These are phyloP conservation scores for Rhizopus sp. DNA, from an alignment of 371 early-diverging fungal genomes.

Conservation along the genomic window DNA sequence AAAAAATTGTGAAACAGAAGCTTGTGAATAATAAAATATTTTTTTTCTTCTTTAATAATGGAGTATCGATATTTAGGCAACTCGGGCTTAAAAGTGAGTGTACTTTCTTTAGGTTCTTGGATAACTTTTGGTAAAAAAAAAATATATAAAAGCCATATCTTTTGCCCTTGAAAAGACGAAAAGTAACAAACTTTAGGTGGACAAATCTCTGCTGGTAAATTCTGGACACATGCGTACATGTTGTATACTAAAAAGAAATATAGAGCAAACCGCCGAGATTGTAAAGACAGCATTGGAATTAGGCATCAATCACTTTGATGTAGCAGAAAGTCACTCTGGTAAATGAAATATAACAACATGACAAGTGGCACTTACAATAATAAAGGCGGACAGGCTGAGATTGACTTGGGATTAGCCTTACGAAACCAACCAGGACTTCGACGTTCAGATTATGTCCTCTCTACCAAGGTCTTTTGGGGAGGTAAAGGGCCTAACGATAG, in stretches of 20 bases:
- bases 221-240: not conserved
- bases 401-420: conserved; percentile 78
- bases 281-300: conserved; percentile 73
- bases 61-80: conserved; percentile 82
- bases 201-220: conserved; percentile 55
- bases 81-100: conserved; percentile 78
- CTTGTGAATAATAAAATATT: conserved; percentile 6
- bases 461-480: conserved; percentile 87
- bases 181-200: conserved; percentile 39
- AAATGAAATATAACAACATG: conserved; percentile 1
- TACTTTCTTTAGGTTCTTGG: conserved; percentile 49
- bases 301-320: conserved; percentile 88
- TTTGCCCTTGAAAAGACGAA: not conserved
- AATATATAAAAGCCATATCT: not conserved
- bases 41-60: conserved; percentile 48
- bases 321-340: conserved; percentile 73
- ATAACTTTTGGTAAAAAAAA: conserved; percentile 72
- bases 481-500: conserved; percentile 81
- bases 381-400: conserved; percentile 73
- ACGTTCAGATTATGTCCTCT: conserved; percentile 76
- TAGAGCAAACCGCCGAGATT: conserved; percentile 65
- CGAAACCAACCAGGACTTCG: conserved; percentile 62
- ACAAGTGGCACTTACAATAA: not conserved
- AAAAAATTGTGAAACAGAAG: conserved; percentile 8
- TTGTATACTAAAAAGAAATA: conserved; percentile 2